Base-by-base conservation (phyloP, 805 yeast species). In the Saccharomycopsis sp. region DNA sequence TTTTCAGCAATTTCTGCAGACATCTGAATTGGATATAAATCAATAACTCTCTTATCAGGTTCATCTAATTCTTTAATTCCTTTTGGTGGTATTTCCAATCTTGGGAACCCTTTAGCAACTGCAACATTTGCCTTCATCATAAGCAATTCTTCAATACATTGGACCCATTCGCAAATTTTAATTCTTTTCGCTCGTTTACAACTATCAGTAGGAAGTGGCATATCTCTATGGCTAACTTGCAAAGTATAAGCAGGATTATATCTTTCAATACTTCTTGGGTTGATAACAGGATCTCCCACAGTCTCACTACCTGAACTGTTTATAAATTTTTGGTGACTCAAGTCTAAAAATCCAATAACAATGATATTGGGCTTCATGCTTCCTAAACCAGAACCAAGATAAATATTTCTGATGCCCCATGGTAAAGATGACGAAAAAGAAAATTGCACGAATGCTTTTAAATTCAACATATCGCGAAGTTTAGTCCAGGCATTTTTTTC, bases 341-440 rank as follows among this genome's bases (percentile, higher is more conserved):
- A 67, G 57, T 90, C 95, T 54, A 81, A 85, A 56, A 88, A 88
- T 0, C 97, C 97, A 26, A 93, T 50, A 0, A 93, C 94, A 0
- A 96, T 86, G 42, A 93, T 89, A 58, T 93, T 93, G 1, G 98
- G 98, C 56, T 77, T 82, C 98, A 93, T 93, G 9, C 96, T 97
- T 5, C 99, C 99, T n/a, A 93, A 67, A 0, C 99, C 99, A 2
- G 95, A 84, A 0, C 97, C 97, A 48, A 90, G 61, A 48, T 77
- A 88, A 7, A 93, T 88, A 59, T 90, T 90, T 50, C 98, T 70
- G 0, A 87, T 94, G 21, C 98, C 97, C 97, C 97, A 90, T 0
- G 88, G 82, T 34, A 93, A 69, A 1, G 83, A 74, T 0, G 96
- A 89, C 0, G 95, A 95, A 8, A 88, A 72, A 1, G 90, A 85